These are phyloP conservation scores for Termitomyces sp. DNA, from an alignment of 768 basidiomycete species.

Conservation along the genomic window DNA sequence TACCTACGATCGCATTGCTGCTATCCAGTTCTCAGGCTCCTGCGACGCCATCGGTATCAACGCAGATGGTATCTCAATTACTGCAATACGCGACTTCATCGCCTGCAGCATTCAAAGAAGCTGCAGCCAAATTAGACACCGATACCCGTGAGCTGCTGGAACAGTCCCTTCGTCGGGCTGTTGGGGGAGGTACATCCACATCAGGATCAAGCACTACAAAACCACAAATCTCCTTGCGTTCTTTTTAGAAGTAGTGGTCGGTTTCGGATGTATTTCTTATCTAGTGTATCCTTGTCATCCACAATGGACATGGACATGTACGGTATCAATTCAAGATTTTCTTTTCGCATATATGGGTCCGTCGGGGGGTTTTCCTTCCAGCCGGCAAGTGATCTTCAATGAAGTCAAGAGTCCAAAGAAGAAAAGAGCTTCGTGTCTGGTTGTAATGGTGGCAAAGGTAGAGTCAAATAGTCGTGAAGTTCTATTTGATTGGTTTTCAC, in stretches of 20 bases:
- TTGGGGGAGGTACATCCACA: conserved; percentile 40
- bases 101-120: conserved; percentile 81
- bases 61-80: conserved; percentile 58
- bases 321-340: not conserved
- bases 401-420: too few species aligned
- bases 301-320: not conserved
- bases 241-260: conserved; percentile 39
- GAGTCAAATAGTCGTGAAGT: too few species aligned
- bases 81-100: conserved; percentile 66
- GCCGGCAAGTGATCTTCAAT: not conserved
- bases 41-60: conserved; percentile 39
- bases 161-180: conserved; percentile 68
- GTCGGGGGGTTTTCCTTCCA: too few species aligned
- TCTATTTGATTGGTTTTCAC: too few species aligned
- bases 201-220: conserved; percentile 36
- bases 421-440: too few species aligned
- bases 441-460: too few species aligned
- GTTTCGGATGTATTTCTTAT: not conserved
- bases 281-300: not conserved
- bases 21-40: conserved; percentile 46
- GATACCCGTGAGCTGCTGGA: conserved; percentile 62
- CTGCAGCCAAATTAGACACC: conserved; percentile 60
- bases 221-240: conserved; percentile 75
- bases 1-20: conserved; percentile 72
- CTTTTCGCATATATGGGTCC: not conserved